These are phyloP conservation scores for Vachellia collinsii DNA, from an alignment of 306 rosid genomes.

Conservation along the genomic window DNA sequence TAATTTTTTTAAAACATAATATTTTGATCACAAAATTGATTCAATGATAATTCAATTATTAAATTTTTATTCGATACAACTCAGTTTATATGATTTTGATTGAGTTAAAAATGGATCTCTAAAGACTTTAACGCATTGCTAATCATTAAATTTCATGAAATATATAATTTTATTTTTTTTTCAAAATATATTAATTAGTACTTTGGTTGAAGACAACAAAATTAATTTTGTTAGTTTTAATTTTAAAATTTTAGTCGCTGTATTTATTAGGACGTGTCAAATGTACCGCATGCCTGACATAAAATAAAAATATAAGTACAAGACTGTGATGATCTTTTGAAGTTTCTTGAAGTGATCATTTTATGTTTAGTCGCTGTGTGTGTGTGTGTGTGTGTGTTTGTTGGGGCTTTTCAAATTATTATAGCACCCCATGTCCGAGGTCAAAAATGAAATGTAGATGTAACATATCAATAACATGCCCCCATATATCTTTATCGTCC, in stretches of 20 bases:
- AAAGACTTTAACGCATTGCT: no score
- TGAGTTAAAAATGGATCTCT: no score
- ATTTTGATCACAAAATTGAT: no score
- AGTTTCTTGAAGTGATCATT: neutral
- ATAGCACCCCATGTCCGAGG: neutral
- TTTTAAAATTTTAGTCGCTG: neutral
- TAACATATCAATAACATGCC: neutral
- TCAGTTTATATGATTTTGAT: no score
- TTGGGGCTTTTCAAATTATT: neutral
- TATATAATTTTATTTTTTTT: no score
- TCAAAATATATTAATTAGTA: no score
- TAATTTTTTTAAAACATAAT: no score
- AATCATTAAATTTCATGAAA: no score
- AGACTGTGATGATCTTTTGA: neutral
- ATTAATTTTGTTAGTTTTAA: neutral
- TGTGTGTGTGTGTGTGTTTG: neutral
- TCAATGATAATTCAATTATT: no score
- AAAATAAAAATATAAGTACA: neutral
- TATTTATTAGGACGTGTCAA: neutral
- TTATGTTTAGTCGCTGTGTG: neutral
- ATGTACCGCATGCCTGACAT: neutral
- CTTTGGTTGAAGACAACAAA: no score
- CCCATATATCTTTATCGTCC: no score
- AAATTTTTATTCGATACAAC: no score
- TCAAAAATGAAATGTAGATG: neutral